These are phyloP conservation scores for Macrocystidia cucumis DNA, from an alignment of 1,284 basidiomycete species.

Conservation along the genomic window DNA sequence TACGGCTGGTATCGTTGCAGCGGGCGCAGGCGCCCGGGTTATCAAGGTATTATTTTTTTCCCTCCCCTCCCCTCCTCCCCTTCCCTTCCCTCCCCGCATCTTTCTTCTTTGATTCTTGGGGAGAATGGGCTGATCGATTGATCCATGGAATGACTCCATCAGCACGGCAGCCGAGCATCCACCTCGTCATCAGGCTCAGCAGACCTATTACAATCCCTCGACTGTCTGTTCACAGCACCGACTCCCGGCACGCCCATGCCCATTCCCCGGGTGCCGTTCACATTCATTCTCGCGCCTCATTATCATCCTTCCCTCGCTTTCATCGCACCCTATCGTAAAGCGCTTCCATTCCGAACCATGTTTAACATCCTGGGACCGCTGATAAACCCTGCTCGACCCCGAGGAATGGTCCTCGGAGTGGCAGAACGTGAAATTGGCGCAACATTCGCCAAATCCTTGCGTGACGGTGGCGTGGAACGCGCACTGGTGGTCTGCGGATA, in stretches of 20 bases:
- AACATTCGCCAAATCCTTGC: conserved; percentile 77
- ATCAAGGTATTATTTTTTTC: conserved; percentile 66
- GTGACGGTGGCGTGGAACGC: conserved; percentile 62
- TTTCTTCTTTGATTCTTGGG: conserved; percentile 6
- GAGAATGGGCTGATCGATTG: too few species aligned
- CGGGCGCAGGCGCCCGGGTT: conserved; percentile 89
- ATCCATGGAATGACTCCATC: conserved; percentile 9
- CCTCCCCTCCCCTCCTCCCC: neutral
- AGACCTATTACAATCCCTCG: conserved; percentile 84
- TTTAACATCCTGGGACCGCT: conserved; percentile 96
- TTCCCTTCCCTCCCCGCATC: conserved; percentile 1
- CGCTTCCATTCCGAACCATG: conserved; percentile 92
- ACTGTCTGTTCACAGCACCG: conserved; percentile 72
- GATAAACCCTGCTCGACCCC: conserved; percentile 86
- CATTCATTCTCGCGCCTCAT: conserved; percentile 93
- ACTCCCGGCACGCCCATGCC: conserved; percentile 45
- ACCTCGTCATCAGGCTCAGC: conserved; percentile 95
- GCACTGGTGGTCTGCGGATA: conserved; percentile 93
- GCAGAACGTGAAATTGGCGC: conserved; percentile 80
- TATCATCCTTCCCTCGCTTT: conserved; percentile 87
- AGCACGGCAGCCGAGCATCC: conserved; percentile 93
- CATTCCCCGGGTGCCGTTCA: conserved; percentile 69
- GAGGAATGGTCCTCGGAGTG: conserved; percentile 87
- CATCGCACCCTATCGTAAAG: conserved; percentile 80
- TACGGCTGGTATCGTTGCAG: conserved; percentile 90